These are phyloP conservation scores for Candida silvicultrix DNA, from an alignment of 805 yeast species.

Conservation along the genomic window DNA sequence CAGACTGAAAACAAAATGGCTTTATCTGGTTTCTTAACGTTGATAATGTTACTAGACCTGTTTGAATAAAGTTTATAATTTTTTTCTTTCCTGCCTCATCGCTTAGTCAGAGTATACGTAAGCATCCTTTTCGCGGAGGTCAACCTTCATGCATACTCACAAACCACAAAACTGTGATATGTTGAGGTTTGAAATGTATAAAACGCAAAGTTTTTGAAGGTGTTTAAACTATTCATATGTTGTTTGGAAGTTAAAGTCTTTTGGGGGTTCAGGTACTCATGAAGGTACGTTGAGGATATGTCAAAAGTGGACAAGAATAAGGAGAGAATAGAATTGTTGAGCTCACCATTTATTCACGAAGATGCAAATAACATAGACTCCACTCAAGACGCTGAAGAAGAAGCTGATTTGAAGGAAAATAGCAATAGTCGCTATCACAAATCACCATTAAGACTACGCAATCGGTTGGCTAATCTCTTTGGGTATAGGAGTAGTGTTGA, in stretches of 20 bases:
- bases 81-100: neutral
- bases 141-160: neutral
- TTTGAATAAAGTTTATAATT: neutral
- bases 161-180: neutral
- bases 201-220: neutral
- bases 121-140: neutral
- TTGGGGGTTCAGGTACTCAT: neutral
- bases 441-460: conserved; percentile 2
- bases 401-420: too few species aligned
- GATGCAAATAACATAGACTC: neutral
- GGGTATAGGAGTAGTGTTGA: conserved; percentile 1
- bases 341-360: neutral
- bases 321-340: conserved; percentile 3
- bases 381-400: neutral
- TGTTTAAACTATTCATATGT: too few species aligned
- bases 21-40: too few species aligned
- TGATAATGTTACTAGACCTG: too few species aligned
- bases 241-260: too few species aligned
- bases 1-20: too few species aligned
- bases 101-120: neutral
- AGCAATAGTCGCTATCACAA: too few species aligned
- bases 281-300: neutral
- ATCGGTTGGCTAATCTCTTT: conserved; percentile 2
- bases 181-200: neutral
- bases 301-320: neutral